Conservation (phyloP, 2,329 filamentous ascomycete genomes). For the Scedosporium apiospermum region DNA sequence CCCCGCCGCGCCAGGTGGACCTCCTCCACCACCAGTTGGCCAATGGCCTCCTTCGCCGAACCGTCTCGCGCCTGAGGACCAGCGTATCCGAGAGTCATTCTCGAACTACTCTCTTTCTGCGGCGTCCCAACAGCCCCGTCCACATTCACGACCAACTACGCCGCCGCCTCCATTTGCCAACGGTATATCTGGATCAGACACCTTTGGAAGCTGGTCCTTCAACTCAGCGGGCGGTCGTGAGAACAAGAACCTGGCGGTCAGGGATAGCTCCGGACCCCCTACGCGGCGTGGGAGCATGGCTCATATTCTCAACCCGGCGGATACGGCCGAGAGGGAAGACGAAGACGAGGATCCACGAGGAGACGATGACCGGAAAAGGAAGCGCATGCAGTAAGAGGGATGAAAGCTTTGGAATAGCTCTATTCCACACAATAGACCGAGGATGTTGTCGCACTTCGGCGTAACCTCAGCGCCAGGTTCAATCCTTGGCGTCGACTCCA, state of each 20-base stretch:
- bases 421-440: too few relatives aligned
- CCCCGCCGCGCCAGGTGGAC: conserved; percentile 13
- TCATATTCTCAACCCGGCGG: conserved; percentile 52
- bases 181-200: conserved; percentile 25
- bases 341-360: conserved; percentile 46
- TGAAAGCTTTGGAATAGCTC: too few relatives aligned
- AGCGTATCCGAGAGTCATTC: conserved; percentile 46
- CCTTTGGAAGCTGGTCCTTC: conserved; percentile 50
- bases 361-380: conserved; percentile 53
- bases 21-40: conserved; percentile 50
- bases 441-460: too few relatives aligned
- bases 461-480: too few relatives aligned
- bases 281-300: conserved; percentile 53
- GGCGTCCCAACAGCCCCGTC: conserved; percentile 26
- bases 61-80: conserved; percentile 39
- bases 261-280: conserved; percentile 46
- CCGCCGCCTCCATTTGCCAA: conserved; percentile 43
- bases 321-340: conserved; percentile 44
- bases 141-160: conserved; percentile 43
- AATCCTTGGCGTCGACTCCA: too few relatives aligned
- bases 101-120: conserved; percentile 43
- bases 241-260: conserved; percentile 39
- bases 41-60: conserved; percentile 48
- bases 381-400: conserved; percentile 39
- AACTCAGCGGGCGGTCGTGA: conserved; percentile 34